Evolutionary conservation across 495 filamentous ascomycete species (phyloP).

Genomic region (Rostrohypoxylon terebratum): DNA sequence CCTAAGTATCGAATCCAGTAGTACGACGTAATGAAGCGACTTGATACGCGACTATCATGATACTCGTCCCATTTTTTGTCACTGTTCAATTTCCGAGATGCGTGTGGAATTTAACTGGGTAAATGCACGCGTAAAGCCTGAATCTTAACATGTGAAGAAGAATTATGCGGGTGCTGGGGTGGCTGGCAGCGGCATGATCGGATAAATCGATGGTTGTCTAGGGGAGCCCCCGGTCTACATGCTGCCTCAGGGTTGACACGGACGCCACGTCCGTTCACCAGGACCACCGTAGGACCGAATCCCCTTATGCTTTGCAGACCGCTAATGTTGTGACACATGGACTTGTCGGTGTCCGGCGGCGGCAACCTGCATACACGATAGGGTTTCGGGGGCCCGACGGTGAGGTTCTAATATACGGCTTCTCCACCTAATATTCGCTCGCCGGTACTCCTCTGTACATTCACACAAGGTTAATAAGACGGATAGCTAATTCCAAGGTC

Average conservation of each 20-base stretch:
- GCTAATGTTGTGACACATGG: constrained; percentile 16
- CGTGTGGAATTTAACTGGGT: not conserved
- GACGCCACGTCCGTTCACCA: not conserved
- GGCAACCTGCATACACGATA: constrained; percentile 28
- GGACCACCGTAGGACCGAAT: not conserved
- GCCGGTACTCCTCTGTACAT: not conserved
- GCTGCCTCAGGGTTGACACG: not conserved
- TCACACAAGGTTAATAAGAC: too few species aligned
- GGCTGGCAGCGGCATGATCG: not conserved
- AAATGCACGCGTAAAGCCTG: constrained; percentile 3
- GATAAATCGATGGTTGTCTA: constrained; percentile 6
- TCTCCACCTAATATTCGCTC: not conserved
- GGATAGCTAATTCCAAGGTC: too few species aligned
- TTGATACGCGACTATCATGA: too few species aligned
- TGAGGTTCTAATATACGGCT: constrained; percentile 9
- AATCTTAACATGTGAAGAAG: not conserved
- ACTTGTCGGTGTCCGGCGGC: not conserved
- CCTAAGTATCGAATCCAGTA: too few species aligned
- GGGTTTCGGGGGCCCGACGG: constrained; percentile 1
- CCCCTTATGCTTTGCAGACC: not conserved
- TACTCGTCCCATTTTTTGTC: not conserved
- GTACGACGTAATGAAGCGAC: too few species aligned
- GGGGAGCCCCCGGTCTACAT: constrained; percentile 5
- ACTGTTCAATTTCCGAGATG: not conserved
- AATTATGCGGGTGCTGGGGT: not conserved